Evolutionary conservation across 2,329 filamentous ascomycete species (phyloP).

Genomic region (Akanthomyces muscarius): DNA sequence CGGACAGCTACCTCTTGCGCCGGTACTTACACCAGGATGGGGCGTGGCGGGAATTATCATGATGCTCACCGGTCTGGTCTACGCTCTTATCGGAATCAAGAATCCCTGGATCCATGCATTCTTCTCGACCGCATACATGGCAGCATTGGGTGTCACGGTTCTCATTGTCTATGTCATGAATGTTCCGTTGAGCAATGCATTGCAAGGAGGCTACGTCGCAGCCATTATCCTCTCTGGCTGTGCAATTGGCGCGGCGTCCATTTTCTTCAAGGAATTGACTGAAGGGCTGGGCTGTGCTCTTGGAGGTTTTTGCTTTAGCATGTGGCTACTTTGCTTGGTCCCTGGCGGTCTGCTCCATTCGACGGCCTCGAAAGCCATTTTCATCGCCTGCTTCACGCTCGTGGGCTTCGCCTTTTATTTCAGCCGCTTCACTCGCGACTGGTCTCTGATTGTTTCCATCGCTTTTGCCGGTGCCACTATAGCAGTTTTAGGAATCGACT

Average conservation of each 20-base stretch:
- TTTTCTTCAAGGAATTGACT: slow-evolving; percentile 80
- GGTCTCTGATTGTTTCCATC: slow-evolving; percentile 71
- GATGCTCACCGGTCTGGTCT: slow-evolving; percentile 64
- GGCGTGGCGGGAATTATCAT: slow-evolving; percentile 75
- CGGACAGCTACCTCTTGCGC: slow-evolving; percentile 64
- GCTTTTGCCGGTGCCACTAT: slow-evolving; percentile 79
- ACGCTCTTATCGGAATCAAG: slow-evolving; percentile 77
- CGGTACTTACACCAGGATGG: slow-evolving; percentile 74
- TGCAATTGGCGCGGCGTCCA: slow-evolving; percentile 67
- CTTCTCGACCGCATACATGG: slow-evolving; percentile 71
- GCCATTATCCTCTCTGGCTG: slow-evolving; percentile 69
- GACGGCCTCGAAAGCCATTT: slow-evolving; percentile 61
- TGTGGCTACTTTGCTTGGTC: slow-evolving; percentile 83
- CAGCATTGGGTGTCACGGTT: slow-evolving; percentile 70
- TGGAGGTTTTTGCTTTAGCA: slow-evolving; percentile 78
- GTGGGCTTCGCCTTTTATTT: slow-evolving; percentile 72
- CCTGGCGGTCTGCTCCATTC: slow-evolving; percentile 68
- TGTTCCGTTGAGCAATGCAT: slow-evolving; percentile 65
- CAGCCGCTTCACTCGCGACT: slow-evolving; percentile 71
- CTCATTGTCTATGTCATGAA: slow-evolving; percentile 87
- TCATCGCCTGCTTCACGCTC: slow-evolving; percentile 70
- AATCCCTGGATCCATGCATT: slow-evolving; percentile 76
- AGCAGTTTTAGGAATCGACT: slow-evolving; percentile 81
- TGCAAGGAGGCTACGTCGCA: slow-evolving; percentile 84
- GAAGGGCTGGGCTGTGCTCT: slow-evolving; percentile 79